Evolutionary conservation across 371 early-diverging fungal genomes (phyloP).

Genomic region (Apophysomyces elegans): DNA sequence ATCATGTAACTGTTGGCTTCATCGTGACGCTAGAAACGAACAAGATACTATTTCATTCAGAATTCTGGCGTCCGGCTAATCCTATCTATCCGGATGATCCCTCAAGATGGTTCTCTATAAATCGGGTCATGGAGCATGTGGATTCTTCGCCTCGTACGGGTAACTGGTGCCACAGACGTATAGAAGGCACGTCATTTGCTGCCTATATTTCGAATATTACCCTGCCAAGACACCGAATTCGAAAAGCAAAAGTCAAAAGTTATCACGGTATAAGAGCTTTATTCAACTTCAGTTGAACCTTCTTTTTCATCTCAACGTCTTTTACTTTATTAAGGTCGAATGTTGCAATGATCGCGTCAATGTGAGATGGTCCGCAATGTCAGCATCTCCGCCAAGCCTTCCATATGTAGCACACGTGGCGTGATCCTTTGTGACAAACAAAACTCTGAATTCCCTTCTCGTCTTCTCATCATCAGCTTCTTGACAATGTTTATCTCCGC

Average conservation of each 20-base stretch:
- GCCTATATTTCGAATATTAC: slow-evolving; percentile 74
- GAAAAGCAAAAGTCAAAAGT: not conserved
- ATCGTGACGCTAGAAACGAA: slow-evolving; percentile 49
- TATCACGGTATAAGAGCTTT: not conserved
- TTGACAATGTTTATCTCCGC: no score
- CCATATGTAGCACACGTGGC: slow-evolving; percentile 63
- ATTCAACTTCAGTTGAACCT: not conserved
- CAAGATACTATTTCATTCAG: slow-evolving; percentile 53
- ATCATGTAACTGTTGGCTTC: slow-evolving; percentile 46
- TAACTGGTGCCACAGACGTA: slow-evolving; percentile 56
- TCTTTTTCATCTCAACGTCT: slow-evolving; percentile 8
- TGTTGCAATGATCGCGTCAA: slow-evolving; percentile 64
- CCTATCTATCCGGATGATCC: slow-evolving; percentile 52
- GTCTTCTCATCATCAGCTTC: not conserved
- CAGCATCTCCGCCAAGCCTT: slow-evolving; percentile 78
- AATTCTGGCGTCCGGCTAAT: slow-evolving; percentile 57
- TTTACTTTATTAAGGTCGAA: slow-evolving; percentile 68
- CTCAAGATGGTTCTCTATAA: slow-evolving; percentile 47
- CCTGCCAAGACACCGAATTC: not conserved
- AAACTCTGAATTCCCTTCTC: slow-evolving; percentile 36
- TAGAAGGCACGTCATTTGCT: slow-evolving; percentile 51
- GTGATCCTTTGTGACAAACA: slow-evolving; percentile 50
- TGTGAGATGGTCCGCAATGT: slow-evolving; percentile 70
- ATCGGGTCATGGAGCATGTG: slow-evolving; percentile 60
- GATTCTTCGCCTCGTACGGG: slow-evolving; percentile 77